Evolutionary conservation across 2,329 filamentous ascomycete species (phyloP).

Genomic region (Alternaria arbusti): DNA sequence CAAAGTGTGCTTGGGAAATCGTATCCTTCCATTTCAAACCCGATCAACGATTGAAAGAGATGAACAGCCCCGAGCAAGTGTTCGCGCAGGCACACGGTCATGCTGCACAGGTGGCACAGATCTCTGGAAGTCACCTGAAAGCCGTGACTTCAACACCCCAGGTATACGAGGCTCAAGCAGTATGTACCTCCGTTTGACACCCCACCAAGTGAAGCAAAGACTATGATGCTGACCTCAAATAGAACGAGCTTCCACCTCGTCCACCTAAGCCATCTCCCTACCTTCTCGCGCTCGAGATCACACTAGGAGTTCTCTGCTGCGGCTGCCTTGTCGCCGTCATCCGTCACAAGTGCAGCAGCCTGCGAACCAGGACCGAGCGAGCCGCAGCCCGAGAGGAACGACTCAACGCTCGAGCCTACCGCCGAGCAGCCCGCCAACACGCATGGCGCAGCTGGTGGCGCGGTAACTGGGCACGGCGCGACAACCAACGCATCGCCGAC

Average conservation of each 20-base stretch:
- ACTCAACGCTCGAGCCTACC: constrained; percentile 59
- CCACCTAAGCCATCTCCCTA: constrained; percentile 37
- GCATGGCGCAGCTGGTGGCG: constrained; percentile 60
- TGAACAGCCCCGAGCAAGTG: constrained; percentile 35
- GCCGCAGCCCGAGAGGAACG: constrained; percentile 62
- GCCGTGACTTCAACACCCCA: constrained; percentile 15
- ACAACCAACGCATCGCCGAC: constrained; percentile 44
- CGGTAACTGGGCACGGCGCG: constrained; percentile 38
- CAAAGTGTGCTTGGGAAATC: constrained; percentile 42
- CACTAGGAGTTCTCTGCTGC: constrained; percentile 54
- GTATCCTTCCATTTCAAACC: constrained; percentile 39
- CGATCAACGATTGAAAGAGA: constrained; percentile 20
- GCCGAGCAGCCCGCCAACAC: constrained; percentile 59
- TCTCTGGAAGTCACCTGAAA: constrained; percentile 21
- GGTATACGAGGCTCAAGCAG: constrained; percentile 19
- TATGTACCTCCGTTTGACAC: background rate
- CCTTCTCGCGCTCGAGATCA: constrained; percentile 51
- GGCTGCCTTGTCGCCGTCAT: constrained; percentile 53
- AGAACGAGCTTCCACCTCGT: constrained; percentile 28
- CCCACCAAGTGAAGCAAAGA: background rate
- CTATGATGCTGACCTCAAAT: background rate
- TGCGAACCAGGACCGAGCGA: constrained; percentile 59
- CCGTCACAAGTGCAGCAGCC: constrained; percentile 57
- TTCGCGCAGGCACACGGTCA: constrained; percentile 25
- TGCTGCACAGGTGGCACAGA: constrained; percentile 24